phyloP scores from a whole-genome alignment of 495 filamentous ascomycete genomes.

The Xylaria palmicola region DNA sequence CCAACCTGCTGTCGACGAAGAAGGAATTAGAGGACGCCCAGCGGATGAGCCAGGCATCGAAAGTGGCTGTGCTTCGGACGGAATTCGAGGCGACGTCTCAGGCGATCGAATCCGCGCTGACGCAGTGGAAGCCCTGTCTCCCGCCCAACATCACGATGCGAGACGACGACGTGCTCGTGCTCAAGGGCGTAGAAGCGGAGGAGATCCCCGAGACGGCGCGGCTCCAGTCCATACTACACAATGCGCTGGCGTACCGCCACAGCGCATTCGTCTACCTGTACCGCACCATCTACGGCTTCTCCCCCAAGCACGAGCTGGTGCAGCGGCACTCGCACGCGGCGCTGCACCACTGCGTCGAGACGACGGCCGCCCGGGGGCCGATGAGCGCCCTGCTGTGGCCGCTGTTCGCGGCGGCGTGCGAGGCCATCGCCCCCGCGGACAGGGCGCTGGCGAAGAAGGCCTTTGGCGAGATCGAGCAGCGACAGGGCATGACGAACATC shows the following conservation, averaged over 20 bases:
- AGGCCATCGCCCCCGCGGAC: conserved; percentile 45
- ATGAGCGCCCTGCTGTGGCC: conserved; percentile 63
- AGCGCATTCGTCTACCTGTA: conserved; percentile 62
- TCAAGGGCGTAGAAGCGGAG: conserved; percentile 8
- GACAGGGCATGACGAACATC: conserved; percentile 64
- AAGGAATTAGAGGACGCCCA: conserved; percentile 45
- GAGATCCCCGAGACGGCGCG: conserved; percentile 30
- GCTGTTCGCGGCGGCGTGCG: conserved; percentile 58
- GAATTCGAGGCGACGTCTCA: conserved; percentile 55
- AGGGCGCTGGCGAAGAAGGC: conserved; percentile 44
- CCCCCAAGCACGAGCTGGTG: conserved; percentile 45
- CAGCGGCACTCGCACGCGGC: conserved; percentile 51
- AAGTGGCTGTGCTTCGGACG: conserved; percentile 52
- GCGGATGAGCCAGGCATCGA: conserved; percentile 36
- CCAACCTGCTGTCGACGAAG: conserved; percentile 53
- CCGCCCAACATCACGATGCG: conserved; percentile 25
- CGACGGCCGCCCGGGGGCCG: conserved; percentile 51
- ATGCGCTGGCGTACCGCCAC: conserved; percentile 62
- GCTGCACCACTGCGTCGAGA: conserved; percentile 52
- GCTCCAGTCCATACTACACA: conserved; percentile 54
- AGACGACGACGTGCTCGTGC: conserved; percentile 18
- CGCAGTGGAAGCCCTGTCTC: conserved; percentile 52
- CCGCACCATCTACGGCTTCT: conserved; percentile 49
- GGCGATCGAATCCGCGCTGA: conserved; percentile 56
- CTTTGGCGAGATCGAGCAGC: conserved; percentile 47